Evolutionary conservation across 106 monocot species (phyloP), one percentile per base, ranked within the genome.

Genomic region (Dendrobium nobile): DNA sequence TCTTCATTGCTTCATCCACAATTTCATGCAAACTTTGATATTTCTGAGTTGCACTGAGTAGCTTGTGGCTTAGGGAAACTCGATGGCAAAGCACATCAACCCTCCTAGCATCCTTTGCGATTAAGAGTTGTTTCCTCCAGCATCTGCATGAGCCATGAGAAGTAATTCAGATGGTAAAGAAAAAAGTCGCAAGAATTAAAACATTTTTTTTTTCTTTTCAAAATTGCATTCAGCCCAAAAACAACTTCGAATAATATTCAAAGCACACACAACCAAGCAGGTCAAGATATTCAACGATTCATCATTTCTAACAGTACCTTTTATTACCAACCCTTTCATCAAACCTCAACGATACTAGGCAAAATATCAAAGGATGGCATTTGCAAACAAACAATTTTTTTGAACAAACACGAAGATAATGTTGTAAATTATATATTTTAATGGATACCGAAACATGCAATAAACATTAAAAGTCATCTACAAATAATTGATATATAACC

Each of bases 91-190:
- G 79, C 16, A 83, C 84, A 84, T 94, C 97, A 8, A 94, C 89
- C 73, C 97, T 83, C 51, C 94, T 83, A 18, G 97, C 94, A 80
- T 94, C 92, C 85, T 94, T 98, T 44, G 92, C 97, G 42, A 82
- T 80, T 58, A 81, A 42, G 15, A 98, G 86, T 72, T 98, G 97
- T 85, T 94, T 94, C 83, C 87, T 94, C 94, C 87, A 94, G 80
- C 82, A 91, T 84, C 97, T 98, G 85, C 73, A 79, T 9, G n/a
- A 77, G 4, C 48, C 15, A 48, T 76, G 76, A 51, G 76, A 74
- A 44, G 31, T 2, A 41, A 74, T 74, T 74, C 15, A 44, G 17
- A 41, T 43, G n/a, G 51, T 3, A 33, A 68, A 27, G 28, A 26
- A 16, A 10, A 54, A 10, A 54, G 54, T 54, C 54, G 54, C 16